Conservation (phyloP, 352 stramenopile species). For the Phytopythium delawarense region DNA sequence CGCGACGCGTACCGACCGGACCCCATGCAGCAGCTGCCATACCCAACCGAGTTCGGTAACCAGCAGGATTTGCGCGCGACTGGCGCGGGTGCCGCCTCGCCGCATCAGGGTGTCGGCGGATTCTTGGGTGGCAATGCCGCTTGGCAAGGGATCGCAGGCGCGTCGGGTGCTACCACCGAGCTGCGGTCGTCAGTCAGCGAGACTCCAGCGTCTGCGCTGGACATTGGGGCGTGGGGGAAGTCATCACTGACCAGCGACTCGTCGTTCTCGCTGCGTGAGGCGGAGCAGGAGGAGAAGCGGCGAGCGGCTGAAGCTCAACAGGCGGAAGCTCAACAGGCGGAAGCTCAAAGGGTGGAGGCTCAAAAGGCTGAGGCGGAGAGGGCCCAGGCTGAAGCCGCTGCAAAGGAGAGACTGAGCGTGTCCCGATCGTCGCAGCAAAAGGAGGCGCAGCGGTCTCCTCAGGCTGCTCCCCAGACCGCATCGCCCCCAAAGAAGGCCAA, state of each 20-base stretch:
- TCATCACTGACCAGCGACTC: conserved; percentile 2
- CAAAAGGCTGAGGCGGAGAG: neutral
- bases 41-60: conserved; percentile 44
- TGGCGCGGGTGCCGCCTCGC: conserved; percentile 7
- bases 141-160: neutral
- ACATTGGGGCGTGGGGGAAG: conserved; percentile 2
- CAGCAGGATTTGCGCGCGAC: conserved; percentile 33
- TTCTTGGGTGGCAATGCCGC: conserved; percentile 23
- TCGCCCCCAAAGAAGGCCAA: conserved; percentile 15
- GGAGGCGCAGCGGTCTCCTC: neutral
- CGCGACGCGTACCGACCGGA: conserved; percentile 29
- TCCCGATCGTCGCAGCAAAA: conserved; percentile 4
- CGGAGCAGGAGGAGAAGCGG: conserved; percentile 45
- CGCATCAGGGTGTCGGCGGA: conserved; percentile 18
- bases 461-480: conserved; percentile 2
- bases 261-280: conserved; percentile 30
- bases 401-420: neutral
- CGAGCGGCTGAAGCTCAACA: conserved; percentile 13
- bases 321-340: neutral
- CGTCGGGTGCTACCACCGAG: neutral
- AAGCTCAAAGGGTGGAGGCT: neutral
- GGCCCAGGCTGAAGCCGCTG: conserved; percentile 8
- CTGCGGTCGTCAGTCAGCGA: neutral
- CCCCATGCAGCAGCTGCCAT: conserved; percentile 43
- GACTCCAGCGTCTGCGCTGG: neutral